These are phyloP conservation scores for Pseudoneurospora amorphoporcata DNA, from an alignment of 495 filamentous ascomycete species.

Conservation along the genomic window DNA sequence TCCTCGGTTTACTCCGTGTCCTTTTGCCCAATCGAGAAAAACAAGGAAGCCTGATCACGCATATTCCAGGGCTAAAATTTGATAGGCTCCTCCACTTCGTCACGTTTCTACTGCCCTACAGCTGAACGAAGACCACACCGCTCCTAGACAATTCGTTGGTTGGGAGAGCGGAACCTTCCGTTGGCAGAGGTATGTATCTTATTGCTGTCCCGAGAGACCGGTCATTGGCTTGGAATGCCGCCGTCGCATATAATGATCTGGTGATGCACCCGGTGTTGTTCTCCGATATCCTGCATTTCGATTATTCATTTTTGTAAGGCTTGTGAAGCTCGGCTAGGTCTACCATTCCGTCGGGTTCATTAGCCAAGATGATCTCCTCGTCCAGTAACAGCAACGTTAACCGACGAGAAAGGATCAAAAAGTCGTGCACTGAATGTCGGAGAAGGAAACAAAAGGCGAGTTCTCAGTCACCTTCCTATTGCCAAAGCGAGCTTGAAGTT, in stretches of 20 bases:
- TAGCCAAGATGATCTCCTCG: not conserved
- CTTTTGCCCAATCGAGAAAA: not conserved
- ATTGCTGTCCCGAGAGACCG: not conserved
- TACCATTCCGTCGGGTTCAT: not conserved
- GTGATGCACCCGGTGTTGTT: not conserved
- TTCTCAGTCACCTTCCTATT: not conserved
- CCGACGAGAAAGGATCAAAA: not conserved
- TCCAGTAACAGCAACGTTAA: not conserved
- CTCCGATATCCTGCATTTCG: not conserved
- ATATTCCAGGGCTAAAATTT: not conserved
- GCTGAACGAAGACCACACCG: not conserved
- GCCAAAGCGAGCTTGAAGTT: not conserved
- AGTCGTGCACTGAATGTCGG: conserved; percentile 10
- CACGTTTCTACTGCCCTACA: not conserved
- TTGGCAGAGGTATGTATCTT: not conserved
- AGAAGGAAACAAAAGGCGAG: conserved; percentile 9
- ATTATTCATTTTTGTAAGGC: not conserved
- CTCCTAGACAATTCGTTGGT: not conserved
- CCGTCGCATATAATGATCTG: not conserved
- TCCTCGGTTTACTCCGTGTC: not conserved
- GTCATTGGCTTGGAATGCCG: not conserved
- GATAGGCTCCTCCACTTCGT: not conserved
- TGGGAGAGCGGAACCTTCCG: not conserved
- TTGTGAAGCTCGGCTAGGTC: not conserved
- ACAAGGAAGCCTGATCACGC: not conserved